phyloP scores from a whole-genome alignment of 176 grass and related monocot species.

The Thalia dealbata region DNA sequence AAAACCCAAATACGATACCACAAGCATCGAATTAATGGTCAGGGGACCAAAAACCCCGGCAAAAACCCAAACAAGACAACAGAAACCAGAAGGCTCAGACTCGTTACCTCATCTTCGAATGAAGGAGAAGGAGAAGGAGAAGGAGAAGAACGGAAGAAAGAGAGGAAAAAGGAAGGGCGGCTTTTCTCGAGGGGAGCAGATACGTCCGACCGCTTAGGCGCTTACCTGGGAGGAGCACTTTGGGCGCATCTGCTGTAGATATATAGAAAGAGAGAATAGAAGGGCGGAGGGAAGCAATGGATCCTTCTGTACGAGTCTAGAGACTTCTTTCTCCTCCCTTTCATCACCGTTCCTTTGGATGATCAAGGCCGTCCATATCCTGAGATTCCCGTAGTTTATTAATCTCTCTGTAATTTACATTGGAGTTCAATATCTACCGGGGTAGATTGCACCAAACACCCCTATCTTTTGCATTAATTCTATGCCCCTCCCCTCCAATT shows the following conservation, averaged over 20 bases:
- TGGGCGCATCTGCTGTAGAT: neutral
- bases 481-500: no score
- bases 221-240: neutral
- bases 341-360: neutral
- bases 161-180: neutral
- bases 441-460: no score
- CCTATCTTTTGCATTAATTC: no score
- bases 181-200: neutral
- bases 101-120: neutral
- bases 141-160: neutral
- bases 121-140: no score
- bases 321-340: conserved; percentile 5
- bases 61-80: neutral
- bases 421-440: no score
- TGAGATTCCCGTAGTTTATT: no score
- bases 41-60: neutral
- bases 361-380: neutral
- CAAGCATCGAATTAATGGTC: neutral
- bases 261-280: neutral
- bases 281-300: neutral
- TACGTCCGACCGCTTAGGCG: neutral
- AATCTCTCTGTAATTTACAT: neutral
- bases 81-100: neutral
- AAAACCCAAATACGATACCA: neutral
- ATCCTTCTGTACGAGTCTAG: conserved; percentile 7